Conservation (phyloP, 1,284 basidiomycete genomes). For the Baeospora myosura region DNA sequence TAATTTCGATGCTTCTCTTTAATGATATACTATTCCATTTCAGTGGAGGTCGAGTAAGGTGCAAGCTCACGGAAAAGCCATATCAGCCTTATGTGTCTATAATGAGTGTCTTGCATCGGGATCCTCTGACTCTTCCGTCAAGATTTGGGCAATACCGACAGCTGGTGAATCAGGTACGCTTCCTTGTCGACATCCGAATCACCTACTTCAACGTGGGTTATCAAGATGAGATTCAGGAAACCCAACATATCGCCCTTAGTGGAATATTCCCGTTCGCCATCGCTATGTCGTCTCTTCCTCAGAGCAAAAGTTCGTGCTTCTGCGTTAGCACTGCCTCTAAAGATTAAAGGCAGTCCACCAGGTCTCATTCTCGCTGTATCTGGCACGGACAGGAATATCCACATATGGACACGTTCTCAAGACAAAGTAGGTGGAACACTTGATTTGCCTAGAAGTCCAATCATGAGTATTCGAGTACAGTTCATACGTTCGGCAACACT, state of each 20-base stretch:
- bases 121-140: slow-evolving; percentile 71
- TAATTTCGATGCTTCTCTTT: slow-evolving; percentile 9
- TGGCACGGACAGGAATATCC: slow-evolving; percentile 69
- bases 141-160: slow-evolving; percentile 49
- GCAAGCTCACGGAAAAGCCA: slow-evolving; percentile 58
- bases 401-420: slow-evolving; percentile 69
- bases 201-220: neutral
- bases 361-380: slow-evolving; percentile 71
- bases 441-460: neutral
- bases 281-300: slow-evolving; percentile 57
- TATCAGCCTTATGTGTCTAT: slow-evolving; percentile 57
- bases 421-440: slow-evolving; percentile 31
- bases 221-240: slow-evolving; percentile 31
- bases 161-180: slow-evolving; percentile 25
- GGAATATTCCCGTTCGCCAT: slow-evolving; percentile 73
- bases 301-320: slow-evolving; percentile 46
- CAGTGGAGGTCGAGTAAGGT: slow-evolving; percentile 51
- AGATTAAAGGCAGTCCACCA: slow-evolving; percentile 23
- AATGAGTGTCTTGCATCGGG: slow-evolving; percentile 58
- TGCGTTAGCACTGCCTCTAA: neutral
- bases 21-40: slow-evolving; percentile 13
- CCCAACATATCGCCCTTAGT: slow-evolving; percentile 57
- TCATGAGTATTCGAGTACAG: slow-evolving; percentile 28
- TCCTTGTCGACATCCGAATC: slow-evolving; percentile 14
- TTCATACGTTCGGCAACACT: slow-evolving; percentile 57